These are phyloP conservation scores for Solanum hybrid DNA, from an alignment of 305 asterid species.

Conservation along the genomic window DNA sequence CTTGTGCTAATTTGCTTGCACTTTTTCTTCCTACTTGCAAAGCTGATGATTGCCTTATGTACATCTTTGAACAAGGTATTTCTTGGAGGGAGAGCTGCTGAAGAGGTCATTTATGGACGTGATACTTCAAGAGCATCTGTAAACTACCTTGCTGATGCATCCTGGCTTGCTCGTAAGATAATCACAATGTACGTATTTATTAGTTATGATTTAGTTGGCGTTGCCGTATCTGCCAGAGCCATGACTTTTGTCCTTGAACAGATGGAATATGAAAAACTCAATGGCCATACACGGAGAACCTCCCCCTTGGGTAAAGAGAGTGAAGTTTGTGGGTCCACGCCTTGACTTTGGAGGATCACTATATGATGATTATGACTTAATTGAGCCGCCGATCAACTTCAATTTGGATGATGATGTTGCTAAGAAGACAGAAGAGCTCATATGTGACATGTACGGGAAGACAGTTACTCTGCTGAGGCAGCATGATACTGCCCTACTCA, in stretches of 20 bases:
- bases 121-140: conserved; percentile 90
- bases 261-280: conserved; percentile 91
- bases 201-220: background rate
- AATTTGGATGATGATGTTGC: conserved; percentile 75
- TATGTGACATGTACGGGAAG: conserved; percentile 58
- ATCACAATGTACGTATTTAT: conserved; percentile 55
- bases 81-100: conserved; percentile 97
- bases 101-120: conserved; percentile 83
- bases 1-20: background rate
- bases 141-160: conserved; percentile 89
- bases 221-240: background rate
- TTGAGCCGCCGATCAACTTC: conserved; percentile 74
- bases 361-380: conserved; percentile 65
- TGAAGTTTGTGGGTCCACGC: conserved; percentile 75
- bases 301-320: conserved; percentile 73
- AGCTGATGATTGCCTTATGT: background rate
- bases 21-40: background rate
- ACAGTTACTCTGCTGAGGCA: conserved; percentile 61
- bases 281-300: conserved; percentile 93
- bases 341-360: conserved; percentile 92
- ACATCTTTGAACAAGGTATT: conserved; percentile 44
- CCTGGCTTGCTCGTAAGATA: conserved; percentile 98
- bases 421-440: conserved; percentile 65
- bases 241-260: conserved; percentile 12
- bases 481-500: conserved; percentile 79